These are phyloP conservation scores for Elsinoe batatas DNA, from an alignment of 2,329 filamentous ascomycete genomes.

Conservation along the genomic window DNA sequence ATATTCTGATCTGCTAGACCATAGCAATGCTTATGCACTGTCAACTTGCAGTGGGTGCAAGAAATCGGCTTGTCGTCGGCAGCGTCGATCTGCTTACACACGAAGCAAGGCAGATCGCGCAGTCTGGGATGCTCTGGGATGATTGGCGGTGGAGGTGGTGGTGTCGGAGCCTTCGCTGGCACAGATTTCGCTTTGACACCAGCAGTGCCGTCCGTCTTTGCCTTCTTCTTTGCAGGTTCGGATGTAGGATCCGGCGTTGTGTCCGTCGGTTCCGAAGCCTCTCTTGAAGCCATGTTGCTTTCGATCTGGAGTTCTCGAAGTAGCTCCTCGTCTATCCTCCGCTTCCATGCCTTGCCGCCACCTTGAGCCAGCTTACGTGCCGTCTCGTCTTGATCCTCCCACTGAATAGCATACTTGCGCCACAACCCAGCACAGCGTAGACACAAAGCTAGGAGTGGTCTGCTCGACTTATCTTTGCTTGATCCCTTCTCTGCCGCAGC, in stretches of 20 bases:
- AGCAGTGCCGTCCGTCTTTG: slow-evolving; percentile 36
- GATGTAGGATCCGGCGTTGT: slow-evolving; percentile 20
- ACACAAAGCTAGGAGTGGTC: slow-evolving; percentile 74
- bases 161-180: slow-evolving; percentile 41
- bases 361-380: slow-evolving; percentile 77
- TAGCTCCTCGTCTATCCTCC: slow-evolving; percentile 87
- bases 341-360: slow-evolving; percentile 75
- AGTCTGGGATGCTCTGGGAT: slow-evolving; percentile 70
- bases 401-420: slow-evolving; percentile 92
- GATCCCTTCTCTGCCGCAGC: slow-evolving; percentile 58
- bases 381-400: slow-evolving; percentile 87
- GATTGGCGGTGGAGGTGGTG: slow-evolving; percentile 51
- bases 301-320: slow-evolving; percentile 56
- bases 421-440: slow-evolving; percentile 84
- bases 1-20: slow-evolving; percentile 57
- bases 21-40: slow-evolving; percentile 87
- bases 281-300: slow-evolving; percentile 39
- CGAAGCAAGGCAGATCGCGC: slow-evolving; percentile 68
- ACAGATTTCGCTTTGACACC: slow-evolving; percentile 53
- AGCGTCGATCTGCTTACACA: slow-evolving; percentile 66
- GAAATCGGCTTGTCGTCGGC: slow-evolving; percentile 59
- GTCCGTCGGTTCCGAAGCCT: slow-evolving; percentile 18
- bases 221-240: slow-evolving; percentile 53
- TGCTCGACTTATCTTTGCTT: slow-evolving; percentile 63
- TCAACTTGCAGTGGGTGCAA: slow-evolving; percentile 80